A percentile compares a stretch with the other conserved stretches of the same genome.
These are phyloP conservation scores for Amphibolis antarctica DNA, from an alignment of 106 monocot species.

Conservation along the genomic window DNA sequence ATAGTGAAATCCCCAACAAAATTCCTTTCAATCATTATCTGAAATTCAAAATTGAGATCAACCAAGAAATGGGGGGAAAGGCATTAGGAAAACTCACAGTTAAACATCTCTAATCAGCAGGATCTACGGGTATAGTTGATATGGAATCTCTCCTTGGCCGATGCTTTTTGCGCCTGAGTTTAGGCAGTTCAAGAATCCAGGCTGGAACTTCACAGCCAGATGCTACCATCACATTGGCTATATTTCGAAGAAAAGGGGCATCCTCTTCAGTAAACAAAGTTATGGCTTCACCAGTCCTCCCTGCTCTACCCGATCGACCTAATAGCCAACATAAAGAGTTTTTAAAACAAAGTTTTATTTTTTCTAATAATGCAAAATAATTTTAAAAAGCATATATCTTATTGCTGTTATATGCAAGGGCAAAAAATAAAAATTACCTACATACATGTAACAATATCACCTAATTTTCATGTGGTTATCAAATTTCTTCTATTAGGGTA, in stretches of 20 bases:
- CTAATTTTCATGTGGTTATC: too few species aligned
- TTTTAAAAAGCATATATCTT: too few species aligned
- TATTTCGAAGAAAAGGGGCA: constrained; percentile 77
- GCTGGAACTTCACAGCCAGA: constrained; percentile 94
- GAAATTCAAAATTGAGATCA: too few species aligned
- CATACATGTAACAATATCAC: too few species aligned
- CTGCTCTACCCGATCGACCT: constrained; percentile 96
- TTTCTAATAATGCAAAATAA: too few species aligned
- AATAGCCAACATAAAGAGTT: not conserved
- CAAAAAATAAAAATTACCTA: too few species aligned
- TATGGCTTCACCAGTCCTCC: constrained; percentile 84
- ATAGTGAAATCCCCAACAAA: too few species aligned
- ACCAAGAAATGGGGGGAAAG: too few species aligned
- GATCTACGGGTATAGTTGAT: constrained; percentile 35
- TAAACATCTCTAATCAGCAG: constrained; percentile 5
- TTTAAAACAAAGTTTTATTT: too few species aligned
- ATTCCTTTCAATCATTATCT: too few species aligned
- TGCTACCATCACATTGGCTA: constrained; percentile 86
- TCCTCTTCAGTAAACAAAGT: constrained; percentile 92
- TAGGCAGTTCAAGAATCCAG: constrained; percentile 75
- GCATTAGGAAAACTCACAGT: not conserved
- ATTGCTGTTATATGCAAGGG: too few species aligned
- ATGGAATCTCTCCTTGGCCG: constrained; percentile 50
- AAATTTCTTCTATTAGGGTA: not conserved
- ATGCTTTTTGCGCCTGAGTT: constrained; percentile 70